phyloP scores from a whole-genome alignment of 176 grass and related monocot genomes.

The Aegilops sharonensis region DNA sequence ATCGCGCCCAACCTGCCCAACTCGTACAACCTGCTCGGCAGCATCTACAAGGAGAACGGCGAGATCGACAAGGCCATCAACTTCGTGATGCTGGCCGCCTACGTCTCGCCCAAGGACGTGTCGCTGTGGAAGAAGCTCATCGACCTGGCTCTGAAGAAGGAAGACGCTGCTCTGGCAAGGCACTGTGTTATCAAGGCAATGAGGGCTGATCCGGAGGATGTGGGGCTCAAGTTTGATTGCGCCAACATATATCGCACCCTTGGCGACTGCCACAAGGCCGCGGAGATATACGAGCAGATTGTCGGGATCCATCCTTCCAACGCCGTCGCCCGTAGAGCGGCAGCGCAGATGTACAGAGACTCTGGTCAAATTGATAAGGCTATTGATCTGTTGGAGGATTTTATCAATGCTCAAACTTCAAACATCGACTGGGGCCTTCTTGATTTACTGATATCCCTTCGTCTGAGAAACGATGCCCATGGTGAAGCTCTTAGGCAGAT shows the following conservation, averaged over 20 bases:
- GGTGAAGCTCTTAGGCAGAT: conserved; percentile 70
- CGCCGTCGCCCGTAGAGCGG: conserved; percentile 51
- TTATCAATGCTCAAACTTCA: conserved; percentile 32
- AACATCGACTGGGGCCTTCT: conserved; percentile 48
- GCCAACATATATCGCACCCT: conserved; percentile 59
- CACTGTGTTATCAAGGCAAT: conserved; percentile 84
- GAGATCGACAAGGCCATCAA: conserved; percentile 77
- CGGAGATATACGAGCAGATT: conserved; percentile 85
- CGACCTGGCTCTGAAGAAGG: conserved; percentile 60
- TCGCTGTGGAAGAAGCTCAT: conserved; percentile 82
- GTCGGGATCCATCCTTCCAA: conserved; percentile 46
- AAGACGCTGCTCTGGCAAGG: conserved; percentile 61
- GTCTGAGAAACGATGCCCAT: conserved; percentile 60
- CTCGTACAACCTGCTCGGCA: conserved; percentile 80
- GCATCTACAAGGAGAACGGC: conserved; percentile 66
- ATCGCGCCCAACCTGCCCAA: conserved; percentile 80
- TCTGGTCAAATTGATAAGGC: conserved; percentile 65
- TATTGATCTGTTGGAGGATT: conserved; percentile 77
- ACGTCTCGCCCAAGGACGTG: conserved; percentile 81
- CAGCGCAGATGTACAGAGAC: conserved; percentile 91
- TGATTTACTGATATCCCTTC: conserved; percentile 69
- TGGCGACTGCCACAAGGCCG: conserved; percentile 70
- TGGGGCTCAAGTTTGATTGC: conserved; percentile 66
- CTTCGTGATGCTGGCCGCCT: conserved; percentile 84
- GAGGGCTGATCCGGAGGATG: conserved; percentile 84